These are phyloP conservation scores for Nitzschia sp. DNA, from an alignment of 108 stramenopile species.

Conservation along the genomic window DNA sequence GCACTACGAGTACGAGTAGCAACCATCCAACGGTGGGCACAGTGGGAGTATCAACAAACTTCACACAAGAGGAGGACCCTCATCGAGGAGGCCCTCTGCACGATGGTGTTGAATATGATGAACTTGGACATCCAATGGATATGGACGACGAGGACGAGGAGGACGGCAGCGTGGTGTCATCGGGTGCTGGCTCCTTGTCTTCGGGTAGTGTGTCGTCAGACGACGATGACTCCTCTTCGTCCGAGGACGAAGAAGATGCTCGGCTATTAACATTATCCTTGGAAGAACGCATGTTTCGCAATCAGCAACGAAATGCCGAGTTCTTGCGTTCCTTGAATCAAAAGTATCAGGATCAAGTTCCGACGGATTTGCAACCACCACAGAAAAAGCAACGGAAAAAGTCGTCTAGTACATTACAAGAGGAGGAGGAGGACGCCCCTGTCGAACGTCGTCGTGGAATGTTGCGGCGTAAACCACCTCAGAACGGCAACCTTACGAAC, in stretches of 20 bases:
- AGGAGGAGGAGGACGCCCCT: neutral
- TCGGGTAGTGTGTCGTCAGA: neutral
- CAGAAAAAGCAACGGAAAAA: neutral
- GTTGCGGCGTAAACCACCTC: neutral
- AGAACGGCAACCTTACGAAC: too few species aligned
- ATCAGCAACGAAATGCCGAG: constrained; percentile 16
- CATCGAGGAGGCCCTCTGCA: too few species aligned
- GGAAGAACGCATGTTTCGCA: constrained; percentile 14
- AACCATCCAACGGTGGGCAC: too few species aligned
- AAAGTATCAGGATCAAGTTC: constrained; percentile 7
- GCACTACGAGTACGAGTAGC: too few species aligned
- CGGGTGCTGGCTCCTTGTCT: neutral
- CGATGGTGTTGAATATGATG: too few species aligned
- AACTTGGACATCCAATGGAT: too few species aligned
- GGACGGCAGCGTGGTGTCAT: neutral
- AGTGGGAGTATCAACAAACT: too few species aligned
- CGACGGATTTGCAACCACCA: neutral
- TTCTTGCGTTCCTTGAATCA: constrained; percentile 18
- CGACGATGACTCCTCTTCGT: neutral
- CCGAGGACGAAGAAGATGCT: neutral
- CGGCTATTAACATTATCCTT: neutral
- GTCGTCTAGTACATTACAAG: neutral
- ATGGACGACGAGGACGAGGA: neutral
- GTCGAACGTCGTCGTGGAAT: constrained; percentile 1
- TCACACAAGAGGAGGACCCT: too few species aligned